Percentiles rank a stretch among this genome's conserved stretches.
Evolutionary conservation across 2,329 filamentous ascomycete genomes (phyloP).

Genomic region (Colletotrichum navitas): DNA sequence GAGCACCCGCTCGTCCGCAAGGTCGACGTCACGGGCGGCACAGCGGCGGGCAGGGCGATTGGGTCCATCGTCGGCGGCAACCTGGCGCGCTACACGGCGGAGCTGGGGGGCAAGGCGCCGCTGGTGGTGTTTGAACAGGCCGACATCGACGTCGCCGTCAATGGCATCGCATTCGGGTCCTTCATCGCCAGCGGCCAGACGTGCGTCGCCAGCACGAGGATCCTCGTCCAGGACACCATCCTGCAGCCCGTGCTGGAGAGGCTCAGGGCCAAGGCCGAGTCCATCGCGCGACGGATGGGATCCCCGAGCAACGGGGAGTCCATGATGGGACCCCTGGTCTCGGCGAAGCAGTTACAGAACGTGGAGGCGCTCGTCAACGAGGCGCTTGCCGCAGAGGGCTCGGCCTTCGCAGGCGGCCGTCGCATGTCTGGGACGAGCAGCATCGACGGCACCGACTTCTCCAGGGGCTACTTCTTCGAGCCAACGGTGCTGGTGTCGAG

Average conservation of each 20-base stretch:
- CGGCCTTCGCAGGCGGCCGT: conserved; percentile 59
- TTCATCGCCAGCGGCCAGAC: conserved; percentile 69
- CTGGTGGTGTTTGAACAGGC: conserved; percentile 76
- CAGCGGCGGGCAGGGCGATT: conserved; percentile 75
- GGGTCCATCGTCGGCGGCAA: conserved; percentile 75
- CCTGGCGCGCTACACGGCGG: conserved; percentile 77
- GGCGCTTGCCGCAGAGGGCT: conserved; percentile 67
- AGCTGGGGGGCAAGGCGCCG: conserved; percentile 79
- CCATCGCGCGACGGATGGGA: conserved; percentile 67
- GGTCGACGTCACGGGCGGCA: conserved; percentile 83
- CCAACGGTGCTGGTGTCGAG: conserved; percentile 77
- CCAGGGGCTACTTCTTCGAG: conserved; percentile 79
- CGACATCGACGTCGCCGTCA: conserved; percentile 74
- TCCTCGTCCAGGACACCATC: conserved; percentile 79
- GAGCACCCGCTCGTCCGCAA: conserved; percentile 69
- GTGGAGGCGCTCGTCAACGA: conserved; percentile 75
- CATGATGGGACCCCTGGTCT: conserved; percentile 75
- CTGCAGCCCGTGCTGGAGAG: conserved; percentile 73
- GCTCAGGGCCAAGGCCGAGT: conserved; percentile 74
- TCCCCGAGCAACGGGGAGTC: conserved; percentile 67
- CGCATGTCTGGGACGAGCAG: conserved; percentile 61
- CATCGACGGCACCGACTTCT: conserved; percentile 65
- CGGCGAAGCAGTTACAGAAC: conserved; percentile 71
- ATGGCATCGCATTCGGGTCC: conserved; percentile 73
- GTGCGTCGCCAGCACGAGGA: conserved; percentile 78